Evolutionary conservation across 2,329 filamentous ascomycete species (phyloP), one percentile per base, ranked within the genome.

Genomic region (Geoglossum cookeanum): DNA sequence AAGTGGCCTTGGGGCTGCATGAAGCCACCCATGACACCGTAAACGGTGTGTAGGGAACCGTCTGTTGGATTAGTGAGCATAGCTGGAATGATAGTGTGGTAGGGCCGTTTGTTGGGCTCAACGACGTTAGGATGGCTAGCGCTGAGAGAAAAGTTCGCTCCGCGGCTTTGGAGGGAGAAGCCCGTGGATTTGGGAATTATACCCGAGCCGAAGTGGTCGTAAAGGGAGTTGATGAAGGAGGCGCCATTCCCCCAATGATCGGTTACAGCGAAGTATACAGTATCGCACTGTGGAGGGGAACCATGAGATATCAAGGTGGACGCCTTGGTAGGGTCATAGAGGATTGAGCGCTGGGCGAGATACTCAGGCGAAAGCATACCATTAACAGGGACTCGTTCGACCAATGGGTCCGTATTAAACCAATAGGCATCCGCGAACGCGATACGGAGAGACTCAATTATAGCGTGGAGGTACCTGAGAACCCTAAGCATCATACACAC

Each of bases 1-100:
- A 97, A 83, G 60, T 97, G 92, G 27, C 91, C 92, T 70, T 97
- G 92, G 0, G 92, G 92, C 71, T 98, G 92, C 86, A 97, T 97
- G 71, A 94, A 97, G 1, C 89, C 91, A 56, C 92, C 92, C 92
- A 97, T 97, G 59, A 97, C 91, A 56, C 92, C 92, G 65, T 91
- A 96, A 0, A 94, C 85, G 3, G 81, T 85, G 68, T 95, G 87
- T 58, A 97, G 71, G 54, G 78, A 83, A 30, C 80, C 79, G 63
- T 94, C 88, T 4, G 73, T 71, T n/a, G 79, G 68, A 63, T 92
- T 88, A 0, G 92, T 97, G 17, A 91, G 81, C 68, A 97, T 78
- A 0, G 86, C 91, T 0, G 92, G 91, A 64, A 98, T 98, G 68
- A 98, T 97, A 56, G 92, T 98, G 70, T 97, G 92, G 70, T 97